Conservation (phyloP, 352 stramenopile genomes). For the Globisporangium rhizosaccharum region DNA sequence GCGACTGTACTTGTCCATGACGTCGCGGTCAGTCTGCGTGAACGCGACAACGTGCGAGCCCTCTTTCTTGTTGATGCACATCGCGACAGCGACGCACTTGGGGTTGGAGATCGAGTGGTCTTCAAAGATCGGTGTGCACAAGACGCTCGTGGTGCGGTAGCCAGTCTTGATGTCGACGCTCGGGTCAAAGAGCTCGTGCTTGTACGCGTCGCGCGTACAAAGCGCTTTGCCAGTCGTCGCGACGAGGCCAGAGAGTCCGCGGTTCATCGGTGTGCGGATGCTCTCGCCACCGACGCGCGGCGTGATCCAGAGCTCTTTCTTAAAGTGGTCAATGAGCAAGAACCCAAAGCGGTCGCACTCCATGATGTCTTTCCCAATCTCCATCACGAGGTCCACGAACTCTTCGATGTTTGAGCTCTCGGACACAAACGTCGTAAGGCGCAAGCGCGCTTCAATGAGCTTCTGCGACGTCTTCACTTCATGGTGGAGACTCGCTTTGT, state of each 20-base stretch:
- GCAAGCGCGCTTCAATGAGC: conserved; percentile 55
- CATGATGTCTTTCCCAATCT: conserved; percentile 72
- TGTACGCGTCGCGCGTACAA: conserved; percentile 66
- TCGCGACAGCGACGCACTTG: conserved; percentile 63
- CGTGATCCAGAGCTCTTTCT: conserved; percentile 76
- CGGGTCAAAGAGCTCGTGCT: conserved; percentile 64
- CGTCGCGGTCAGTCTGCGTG: conserved; percentile 41
- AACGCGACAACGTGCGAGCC: conserved; percentile 65
- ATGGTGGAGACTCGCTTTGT: conserved; percentile 64
- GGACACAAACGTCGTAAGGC: conserved; percentile 59
- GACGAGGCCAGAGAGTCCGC: conserved; percentile 60
- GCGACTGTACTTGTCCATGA: conserved; percentile 54
- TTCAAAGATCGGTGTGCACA: conserved; percentile 73
- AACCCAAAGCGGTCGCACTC: conserved; percentile 66
- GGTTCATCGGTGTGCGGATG: conserved; percentile 61
- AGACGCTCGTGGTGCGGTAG: conserved; percentile 67
- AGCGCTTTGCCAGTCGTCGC: conserved; percentile 49
- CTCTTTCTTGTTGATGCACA: conserved; percentile 91
- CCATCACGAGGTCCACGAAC: conserved; percentile 68
- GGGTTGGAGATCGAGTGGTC: conserved; percentile 38
- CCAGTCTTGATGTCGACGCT: conserved; percentile 67
- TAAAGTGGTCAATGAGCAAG: conserved; percentile 69
- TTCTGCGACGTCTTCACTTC: conserved; percentile 70
- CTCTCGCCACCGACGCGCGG: conserved; percentile 36
- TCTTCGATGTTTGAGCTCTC: conserved; percentile 54